Percentiles rank a stretch among this genome's conserved stretches.
Evolutionary conservation across 495 filamentous ascomycete species (phyloP).

Genomic region (Daldinia childiae): DNA sequence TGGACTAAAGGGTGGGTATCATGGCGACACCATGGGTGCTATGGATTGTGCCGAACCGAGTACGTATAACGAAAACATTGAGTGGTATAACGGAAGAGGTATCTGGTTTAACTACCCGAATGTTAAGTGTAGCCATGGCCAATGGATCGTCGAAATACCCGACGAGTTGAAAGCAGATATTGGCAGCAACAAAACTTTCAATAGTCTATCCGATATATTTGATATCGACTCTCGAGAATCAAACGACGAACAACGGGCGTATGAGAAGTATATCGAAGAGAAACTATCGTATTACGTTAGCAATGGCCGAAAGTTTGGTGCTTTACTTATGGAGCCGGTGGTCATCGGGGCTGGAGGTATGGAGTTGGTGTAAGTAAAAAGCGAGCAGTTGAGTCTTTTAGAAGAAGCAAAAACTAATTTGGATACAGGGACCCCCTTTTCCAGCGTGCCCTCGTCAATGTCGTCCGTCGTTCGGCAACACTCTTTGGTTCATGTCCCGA

Average conservation of each 20-base stretch:
- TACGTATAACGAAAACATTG: conserved; percentile 76
- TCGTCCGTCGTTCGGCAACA: conserved; percentile 64
- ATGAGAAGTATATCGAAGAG: conserved; percentile 65
- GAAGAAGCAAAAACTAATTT: conserved; percentile 23
- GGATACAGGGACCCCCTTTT: conserved; percentile 75
- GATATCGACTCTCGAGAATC: conserved; percentile 61
- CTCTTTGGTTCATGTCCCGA: conserved; percentile 52
- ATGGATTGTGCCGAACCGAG: conserved; percentile 82
- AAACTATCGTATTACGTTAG: conserved; percentile 59
- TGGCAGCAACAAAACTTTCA: conserved; percentile 58
- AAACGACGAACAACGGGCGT: conserved; percentile 54
- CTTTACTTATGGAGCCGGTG: conserved; percentile 78
- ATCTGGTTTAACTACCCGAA: conserved; percentile 80
- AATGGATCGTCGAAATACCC: conserved; percentile 69
- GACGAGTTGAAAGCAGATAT: conserved; percentile 56
- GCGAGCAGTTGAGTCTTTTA: neutral
- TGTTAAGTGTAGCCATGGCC: conserved; percentile 68
- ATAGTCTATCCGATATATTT: conserved; percentile 66
- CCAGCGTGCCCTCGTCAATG: conserved; percentile 70
- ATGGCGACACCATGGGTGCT: conserved; percentile 82
- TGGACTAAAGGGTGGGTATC: conserved; percentile 78
- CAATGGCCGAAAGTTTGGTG: conserved; percentile 73
- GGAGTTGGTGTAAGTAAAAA: conserved; percentile 69
- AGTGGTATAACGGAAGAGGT: conserved; percentile 79
- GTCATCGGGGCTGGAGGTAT: conserved; percentile 82